Evolutionary conservation across 768 basidiomycete genomes (phyloP), one percentile per base, ranked within the genome.

Genomic region (Russula sp.): DNA sequence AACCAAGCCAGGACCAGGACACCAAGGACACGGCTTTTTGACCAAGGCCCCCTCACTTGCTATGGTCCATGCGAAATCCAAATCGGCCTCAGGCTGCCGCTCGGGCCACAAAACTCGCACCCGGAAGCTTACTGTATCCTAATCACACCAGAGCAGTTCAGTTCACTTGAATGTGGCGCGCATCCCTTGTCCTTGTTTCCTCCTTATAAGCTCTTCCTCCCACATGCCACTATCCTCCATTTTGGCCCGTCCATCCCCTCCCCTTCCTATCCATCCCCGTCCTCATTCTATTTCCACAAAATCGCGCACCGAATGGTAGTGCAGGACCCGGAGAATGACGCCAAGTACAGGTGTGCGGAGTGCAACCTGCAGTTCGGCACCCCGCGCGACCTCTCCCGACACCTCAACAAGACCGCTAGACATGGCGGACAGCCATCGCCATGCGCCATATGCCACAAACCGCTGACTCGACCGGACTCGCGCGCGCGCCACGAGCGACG

Each of bases 301-400:
- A 43, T 36, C 34, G 9, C 39, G n/a, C 49, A 8, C 38, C 57
- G 51, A 43, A 63, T 63, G 62, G 14, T 63, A 8, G 58, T 35
- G 9, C 51, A 53, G 22, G 61, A 63, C 57, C 14, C 62, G 34
- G 57, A 59, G 52, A 16, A 29, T 11, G 62, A 63, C 8, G 11
- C 46, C 62, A 63, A 63, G 58, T 63, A 54, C 47, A 59, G 38
- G 62, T 63, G 62, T 39, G 53, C 25, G 0, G 62, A 63, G 14
- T 63, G 62, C 58, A 63, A 63, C 58, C 56, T 63, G 32, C 62
- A 63, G n/a, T 63, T 63, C 47, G 62, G 62, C 11, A 63, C 62
- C 1, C 62, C 62, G 8, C 62, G 62, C 22, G 62, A 63, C 22
- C 62, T 63, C 47, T 58, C 62, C 11, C 57, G 62, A 32, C 62